These are phyloP conservation scores for Naumovozyma castellii DNA, from an alignment of 805 yeast species.

Conservation along the genomic window DNA sequence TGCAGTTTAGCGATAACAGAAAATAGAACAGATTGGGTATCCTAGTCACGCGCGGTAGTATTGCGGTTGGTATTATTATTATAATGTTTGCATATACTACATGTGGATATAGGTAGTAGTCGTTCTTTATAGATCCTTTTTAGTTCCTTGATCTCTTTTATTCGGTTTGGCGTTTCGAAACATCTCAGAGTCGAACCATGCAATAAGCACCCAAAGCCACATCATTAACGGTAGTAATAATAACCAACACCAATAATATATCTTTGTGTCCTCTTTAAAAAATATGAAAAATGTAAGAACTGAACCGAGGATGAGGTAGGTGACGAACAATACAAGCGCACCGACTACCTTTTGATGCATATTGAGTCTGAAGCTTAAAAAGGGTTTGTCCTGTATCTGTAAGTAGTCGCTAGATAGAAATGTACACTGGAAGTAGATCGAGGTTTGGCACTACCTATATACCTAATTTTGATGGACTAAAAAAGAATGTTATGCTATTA, in stretches of 20 bases:
- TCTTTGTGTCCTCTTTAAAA: slow-evolving; percentile 5
- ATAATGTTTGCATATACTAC: too few relatives aligned
- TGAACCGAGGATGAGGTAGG: slow-evolving; percentile 11
- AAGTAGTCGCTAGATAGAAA: too few relatives aligned
- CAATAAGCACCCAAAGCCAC: slow-evolving; percentile 28
- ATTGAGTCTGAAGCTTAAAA: not conserved
- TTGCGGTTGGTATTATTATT: too few relatives aligned
- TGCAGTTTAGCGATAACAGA: too few relatives aligned
- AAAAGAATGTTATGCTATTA: too few relatives aligned
- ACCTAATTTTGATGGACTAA: too few relatives aligned
- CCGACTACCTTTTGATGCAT: slow-evolving; percentile 18
- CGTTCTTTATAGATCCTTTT: not conserved
- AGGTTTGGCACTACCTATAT: too few relatives aligned
- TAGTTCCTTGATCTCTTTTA: not conserved
- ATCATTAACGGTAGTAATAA: slow-evolving; percentile 22
- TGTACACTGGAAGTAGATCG: too few relatives aligned
- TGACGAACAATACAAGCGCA: slow-evolving; percentile 9
- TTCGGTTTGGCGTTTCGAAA: slow-evolving; percentile 20
- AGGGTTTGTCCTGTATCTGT: too few relatives aligned
- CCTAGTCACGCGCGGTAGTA: too few relatives aligned
- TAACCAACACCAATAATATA: slow-evolving; percentile 26
- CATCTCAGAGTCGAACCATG: slow-evolving; percentile 29
- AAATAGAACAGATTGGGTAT: too few relatives aligned
- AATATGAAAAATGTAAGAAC: slow-evolving; percentile 9
- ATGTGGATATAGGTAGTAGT: too few relatives aligned